Conservation (phyloP, 257 asterid genomes). For the Haberlea rhodopensis region DNA sequence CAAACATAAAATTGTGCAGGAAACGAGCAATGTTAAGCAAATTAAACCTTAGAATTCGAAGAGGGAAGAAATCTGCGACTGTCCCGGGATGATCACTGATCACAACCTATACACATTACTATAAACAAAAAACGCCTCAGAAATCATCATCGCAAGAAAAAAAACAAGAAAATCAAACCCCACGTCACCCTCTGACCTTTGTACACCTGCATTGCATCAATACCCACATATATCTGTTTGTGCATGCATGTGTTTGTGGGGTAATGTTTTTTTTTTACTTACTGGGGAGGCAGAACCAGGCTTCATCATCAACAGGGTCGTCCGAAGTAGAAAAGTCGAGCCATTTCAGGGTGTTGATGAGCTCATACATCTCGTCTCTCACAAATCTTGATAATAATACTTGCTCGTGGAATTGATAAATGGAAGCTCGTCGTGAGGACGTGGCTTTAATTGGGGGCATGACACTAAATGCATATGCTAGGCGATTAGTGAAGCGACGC, state of each 20-base stretch:
- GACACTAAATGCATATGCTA: too few species aligned
- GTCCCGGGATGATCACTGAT: constrained; percentile 88
- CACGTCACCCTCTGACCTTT: neutral
- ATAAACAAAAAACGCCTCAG: constrained; percentile 2
- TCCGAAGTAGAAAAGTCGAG: constrained; percentile 61
- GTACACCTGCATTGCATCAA: neutral
- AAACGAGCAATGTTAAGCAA: constrained; percentile 7
- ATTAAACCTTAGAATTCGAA: constrained; percentile 54
- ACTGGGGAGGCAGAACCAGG: constrained; percentile 97
- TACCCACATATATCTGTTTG: constrained; percentile 7
- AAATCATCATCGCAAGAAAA: too few species aligned
- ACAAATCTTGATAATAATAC: constrained; percentile 76
- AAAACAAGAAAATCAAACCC: constrained; percentile 18
- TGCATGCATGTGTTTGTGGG: neutral
- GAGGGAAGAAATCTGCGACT: constrained; percentile 62
- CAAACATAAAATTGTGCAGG: neutral
- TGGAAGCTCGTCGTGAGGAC: too few species aligned
- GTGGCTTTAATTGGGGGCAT: constrained; percentile 52
- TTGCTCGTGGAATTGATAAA: too few species aligned
- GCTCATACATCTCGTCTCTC: constrained; percentile 67
- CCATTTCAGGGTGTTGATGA: constrained; percentile 93
- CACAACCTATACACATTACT: constrained; percentile 45
- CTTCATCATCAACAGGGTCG: constrained; percentile 63
- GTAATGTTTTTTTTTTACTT: constrained; percentile 14
- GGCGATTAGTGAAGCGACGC: too few species aligned